Evolutionary conservation across 352 stramenopile genomes (phyloP), one percentile per base, ranked within the genome.

Genomic region (Pythium oligandrum): DNA sequence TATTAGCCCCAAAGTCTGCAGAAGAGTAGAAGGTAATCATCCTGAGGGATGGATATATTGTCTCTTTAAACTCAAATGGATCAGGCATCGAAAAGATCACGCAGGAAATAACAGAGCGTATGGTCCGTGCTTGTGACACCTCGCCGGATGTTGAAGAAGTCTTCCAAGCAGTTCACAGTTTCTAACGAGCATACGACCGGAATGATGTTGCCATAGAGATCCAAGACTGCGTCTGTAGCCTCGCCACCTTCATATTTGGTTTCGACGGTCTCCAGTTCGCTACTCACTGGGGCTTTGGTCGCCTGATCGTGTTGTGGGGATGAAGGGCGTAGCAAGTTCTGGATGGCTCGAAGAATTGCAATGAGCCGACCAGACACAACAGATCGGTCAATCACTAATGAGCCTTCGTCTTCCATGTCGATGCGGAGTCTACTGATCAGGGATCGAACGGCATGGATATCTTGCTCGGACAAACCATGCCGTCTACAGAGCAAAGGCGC

Each of bases 41-140:
- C 7, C 38, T 42, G 38, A 12, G 38, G 38, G 7, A 12, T 42
- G 12, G 7, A 12, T 42, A 8, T 1, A 12, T 8, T 42, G 12
- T 42, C 38, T 42, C 7, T 12, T 12, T 42, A 12, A 42, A 12
- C 7, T 8, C 12, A 42, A 42, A 42, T 12, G 38, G 7, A 42
- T 12, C 38, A 35, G 33, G 45, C 32, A 55, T 88, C 75, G 31
- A 92, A 66, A 36, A 87, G 61, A 38, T 92, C 75, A 39, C 78
- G 64, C 9, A 90, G 63, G 38, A 88, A 92, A 53, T 86, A 88
- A 58, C 78, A 90, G 40, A 91, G 67, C 12, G 61, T 48, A 51
- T 83, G 85, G 47, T 89, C 68, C n/a, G 64, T 51, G 3, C 66
- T 49, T 40, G 68, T 65, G 11, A 68, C 51, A 30, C 76, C 73